A percentile compares a stretch with the other conserved stretches of the same genome.
These are phyloP conservation scores for Jasminum sambac DNA, from an alignment of 257 asterid genomes.

Conservation along the genomic window DNA sequence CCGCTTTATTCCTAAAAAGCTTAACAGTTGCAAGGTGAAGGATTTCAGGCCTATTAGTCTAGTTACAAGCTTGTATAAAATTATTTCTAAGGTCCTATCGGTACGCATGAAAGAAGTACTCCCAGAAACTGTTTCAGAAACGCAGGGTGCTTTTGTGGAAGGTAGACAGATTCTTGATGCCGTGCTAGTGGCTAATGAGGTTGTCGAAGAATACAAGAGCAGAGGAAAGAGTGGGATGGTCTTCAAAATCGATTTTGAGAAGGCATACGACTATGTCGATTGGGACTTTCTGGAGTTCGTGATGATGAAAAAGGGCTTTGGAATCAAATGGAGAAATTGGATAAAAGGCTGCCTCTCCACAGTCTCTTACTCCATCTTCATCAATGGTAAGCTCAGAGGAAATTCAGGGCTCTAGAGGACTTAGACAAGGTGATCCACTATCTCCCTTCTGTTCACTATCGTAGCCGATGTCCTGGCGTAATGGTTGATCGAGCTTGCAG, in stretches of 20 bases:
- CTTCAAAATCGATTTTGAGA: no score
- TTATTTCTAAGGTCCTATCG: not conserved
- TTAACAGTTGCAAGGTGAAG: no score
- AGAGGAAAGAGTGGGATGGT: no score
- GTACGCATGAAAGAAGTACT: not conserved
- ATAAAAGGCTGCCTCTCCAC: not conserved
- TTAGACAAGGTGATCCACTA: not conserved
- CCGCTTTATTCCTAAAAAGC: not conserved
- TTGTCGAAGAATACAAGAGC: not conserved
- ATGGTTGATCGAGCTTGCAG: no score
- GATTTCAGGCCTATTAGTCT: no score
- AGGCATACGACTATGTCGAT: no score
- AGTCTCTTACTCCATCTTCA: no score
- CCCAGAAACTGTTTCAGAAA: not conserved
- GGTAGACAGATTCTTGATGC: not conserved
- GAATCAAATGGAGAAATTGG: not conserved
- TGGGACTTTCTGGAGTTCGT: no score
- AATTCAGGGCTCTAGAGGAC: no score
- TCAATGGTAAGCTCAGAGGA: no score
- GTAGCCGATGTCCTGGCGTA: not conserved
- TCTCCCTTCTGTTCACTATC: not conserved
- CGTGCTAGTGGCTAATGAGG: not conserved
- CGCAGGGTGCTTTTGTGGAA: not conserved
- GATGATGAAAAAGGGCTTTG: not conserved
- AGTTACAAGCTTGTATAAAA: no score